Conservation (phyloP, 2,329 filamentous ascomycete genomes). For the Blastomyces emzantsi region DNA sequence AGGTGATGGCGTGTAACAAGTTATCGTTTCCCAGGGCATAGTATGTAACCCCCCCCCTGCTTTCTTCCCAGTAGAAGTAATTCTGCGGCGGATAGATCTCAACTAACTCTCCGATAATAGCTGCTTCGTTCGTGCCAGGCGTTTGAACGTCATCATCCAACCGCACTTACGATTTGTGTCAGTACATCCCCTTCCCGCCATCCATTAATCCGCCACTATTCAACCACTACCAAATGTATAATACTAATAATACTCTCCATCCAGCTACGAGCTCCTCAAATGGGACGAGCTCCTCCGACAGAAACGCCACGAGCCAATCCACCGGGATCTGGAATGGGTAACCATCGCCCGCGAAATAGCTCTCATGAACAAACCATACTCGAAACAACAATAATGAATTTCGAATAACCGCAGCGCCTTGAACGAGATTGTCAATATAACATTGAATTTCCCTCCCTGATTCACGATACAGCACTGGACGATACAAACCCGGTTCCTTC, state of each 20-base stretch:
- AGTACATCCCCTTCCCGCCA: slow-evolving; percentile 14
- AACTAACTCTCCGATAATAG: slow-evolving; percentile 25
- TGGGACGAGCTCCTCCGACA: slow-evolving; percentile 75
- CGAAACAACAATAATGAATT: slow-evolving; percentile 12
- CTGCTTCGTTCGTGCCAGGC: slow-evolving; percentile 85
- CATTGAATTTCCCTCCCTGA: background rate
- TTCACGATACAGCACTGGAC: background rate
- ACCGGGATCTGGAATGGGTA: slow-evolving; percentile 82
- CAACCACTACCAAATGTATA: background rate
- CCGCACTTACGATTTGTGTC: slow-evolving; percentile 86
- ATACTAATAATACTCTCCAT: slow-evolving; percentile 10
- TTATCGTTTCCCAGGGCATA: slow-evolving; percentile 88
- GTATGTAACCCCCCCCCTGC: slow-evolving; percentile 34
- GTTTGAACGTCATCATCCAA: slow-evolving; percentile 96
- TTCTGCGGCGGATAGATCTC: background rate
- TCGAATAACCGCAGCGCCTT: background rate
- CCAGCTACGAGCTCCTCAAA: slow-evolving; percentile 72
- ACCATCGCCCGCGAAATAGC: slow-evolving; percentile 85
- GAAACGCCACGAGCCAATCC: slow-evolving; percentile 46
- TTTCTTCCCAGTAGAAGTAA: background rate
- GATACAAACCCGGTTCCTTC: background rate
- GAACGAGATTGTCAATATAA: background rate
- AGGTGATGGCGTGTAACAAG: slow-evolving; percentile 76
- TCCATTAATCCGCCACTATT: background rate
- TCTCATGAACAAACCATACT: slow-evolving; percentile 91